These are phyloP conservation scores for Xylaria sp. DNA, from an alignment of 495 filamentous ascomycete species.

Conservation along the genomic window DNA sequence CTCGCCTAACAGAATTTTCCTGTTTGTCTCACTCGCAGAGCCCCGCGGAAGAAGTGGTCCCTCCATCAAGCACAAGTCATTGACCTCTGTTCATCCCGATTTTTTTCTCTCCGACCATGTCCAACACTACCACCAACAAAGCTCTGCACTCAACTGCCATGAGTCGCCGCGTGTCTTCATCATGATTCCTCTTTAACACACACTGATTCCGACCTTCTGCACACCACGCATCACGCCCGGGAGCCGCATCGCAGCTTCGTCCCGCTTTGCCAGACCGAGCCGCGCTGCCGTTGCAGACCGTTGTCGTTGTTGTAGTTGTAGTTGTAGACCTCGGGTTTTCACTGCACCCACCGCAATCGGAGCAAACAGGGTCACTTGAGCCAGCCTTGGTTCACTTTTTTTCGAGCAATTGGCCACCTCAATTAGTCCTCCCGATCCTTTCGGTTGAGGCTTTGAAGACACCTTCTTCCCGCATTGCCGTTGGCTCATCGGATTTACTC, in stretches of 20 bases:
- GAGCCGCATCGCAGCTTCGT: constrained; percentile 16
- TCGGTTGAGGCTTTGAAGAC: background rate
- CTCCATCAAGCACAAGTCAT: constrained; percentile 21
- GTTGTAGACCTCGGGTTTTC: constrained; percentile 21
- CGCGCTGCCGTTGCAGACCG: background rate
- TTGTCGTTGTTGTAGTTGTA: too few species aligned
- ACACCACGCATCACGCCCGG: background rate
- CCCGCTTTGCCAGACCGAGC: constrained; percentile 25
- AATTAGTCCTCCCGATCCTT: background rate
- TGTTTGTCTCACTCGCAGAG: constrained; percentile 18
- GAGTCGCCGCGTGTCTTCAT: constrained; percentile 32
- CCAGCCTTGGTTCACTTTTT: constrained; percentile 9
- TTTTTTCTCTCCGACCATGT: background rate
- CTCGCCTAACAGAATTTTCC: constrained; percentile 18
- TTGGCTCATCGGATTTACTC: background rate
- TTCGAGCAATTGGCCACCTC: constrained; percentile 18
- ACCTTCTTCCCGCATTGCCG: background rate
- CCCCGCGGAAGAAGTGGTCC: constrained; percentile 22
- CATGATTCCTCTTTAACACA: constrained; percentile 41
- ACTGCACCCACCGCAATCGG: constrained; percentile 36
- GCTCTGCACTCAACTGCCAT: constrained; percentile 25
- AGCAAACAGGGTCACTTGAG: constrained; percentile 31
- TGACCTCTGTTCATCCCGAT: constrained; percentile 14
- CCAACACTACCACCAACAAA: constrained; percentile 19
- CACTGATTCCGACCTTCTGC: constrained; percentile 14